These are phyloP conservation scores for Gossypium thurberi DNA, from an alignment of 345 rosid species.

Conservation along the genomic window DNA sequence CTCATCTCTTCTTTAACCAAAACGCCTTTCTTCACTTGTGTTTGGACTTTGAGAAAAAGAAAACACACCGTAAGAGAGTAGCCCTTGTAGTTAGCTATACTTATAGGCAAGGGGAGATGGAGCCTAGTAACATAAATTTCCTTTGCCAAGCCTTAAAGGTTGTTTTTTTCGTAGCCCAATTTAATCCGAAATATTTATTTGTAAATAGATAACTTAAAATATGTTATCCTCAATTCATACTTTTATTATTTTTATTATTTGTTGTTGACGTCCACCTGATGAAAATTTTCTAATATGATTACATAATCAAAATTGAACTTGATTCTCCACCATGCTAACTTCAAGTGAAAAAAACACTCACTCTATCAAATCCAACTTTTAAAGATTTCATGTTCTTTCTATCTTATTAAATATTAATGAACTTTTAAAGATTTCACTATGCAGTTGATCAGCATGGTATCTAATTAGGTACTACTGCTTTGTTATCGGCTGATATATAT, in stretches of 20 bases:
- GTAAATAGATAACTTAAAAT: too few species aligned
- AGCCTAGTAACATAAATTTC: too few species aligned
- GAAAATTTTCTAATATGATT: too few species aligned
- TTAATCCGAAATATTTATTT: too few species aligned
- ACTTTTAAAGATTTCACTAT: too few species aligned
- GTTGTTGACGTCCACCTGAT: too few species aligned
- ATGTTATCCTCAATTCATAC: too few species aligned
- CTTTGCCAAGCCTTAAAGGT: too few species aligned
- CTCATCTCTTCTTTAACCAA: slow-evolving; percentile 9
- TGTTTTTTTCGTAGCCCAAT: too few species aligned
- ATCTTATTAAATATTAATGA: neutral
- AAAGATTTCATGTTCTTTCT: neutral
- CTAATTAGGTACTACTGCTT: neutral
- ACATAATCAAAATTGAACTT: neutral
- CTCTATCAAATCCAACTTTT: neutral
- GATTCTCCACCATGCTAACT: neutral
- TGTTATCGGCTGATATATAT: slow-evolving; percentile 4
- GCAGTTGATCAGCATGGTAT: neutral
- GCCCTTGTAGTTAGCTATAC: neutral
- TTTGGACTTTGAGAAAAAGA: too few species aligned
- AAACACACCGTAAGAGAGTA: neutral
- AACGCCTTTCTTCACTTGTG: neutral
- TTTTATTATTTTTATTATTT: too few species aligned
- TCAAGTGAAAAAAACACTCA: neutral
- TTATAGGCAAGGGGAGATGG: neutral